phyloP scores from a whole-genome alignment of 164 flowering plant species.

The Macadamia tetraphylla region DNA sequence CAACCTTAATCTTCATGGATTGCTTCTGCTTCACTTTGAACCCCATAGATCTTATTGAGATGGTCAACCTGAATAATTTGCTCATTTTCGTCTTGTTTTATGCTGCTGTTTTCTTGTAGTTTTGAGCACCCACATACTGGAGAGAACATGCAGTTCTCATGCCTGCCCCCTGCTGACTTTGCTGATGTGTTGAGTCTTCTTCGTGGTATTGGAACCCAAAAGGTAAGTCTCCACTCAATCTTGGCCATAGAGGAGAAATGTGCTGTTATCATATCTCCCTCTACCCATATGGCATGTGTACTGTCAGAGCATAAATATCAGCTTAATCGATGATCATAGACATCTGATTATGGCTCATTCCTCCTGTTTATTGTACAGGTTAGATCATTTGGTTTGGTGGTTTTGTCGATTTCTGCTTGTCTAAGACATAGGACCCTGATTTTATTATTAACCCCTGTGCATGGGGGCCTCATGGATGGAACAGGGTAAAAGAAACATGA shows the following conservation, averaged over 20 bases:
- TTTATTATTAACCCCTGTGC: too few relatives aligned
- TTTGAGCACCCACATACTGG: conserved; percentile 77
- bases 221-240: conserved; percentile 19
- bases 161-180: conserved; percentile 77
- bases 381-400: too few relatives aligned
- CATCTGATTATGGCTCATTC: too few relatives aligned
- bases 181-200: conserved; percentile 46
- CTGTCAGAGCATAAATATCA: too few relatives aligned
- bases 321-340: too few relatives aligned
- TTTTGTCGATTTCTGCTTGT: too few relatives aligned
- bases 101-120: conserved; percentile 28
- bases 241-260: neutral
- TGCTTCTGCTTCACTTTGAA: neutral
- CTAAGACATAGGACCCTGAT: too few relatives aligned
- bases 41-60: neutral
- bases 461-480: too few relatives aligned
- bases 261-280: neutral
- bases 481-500: too few relatives aligned
- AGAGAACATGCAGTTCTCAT: conserved; percentile 47
- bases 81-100: too few relatives aligned
- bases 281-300: neutral
- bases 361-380: too few relatives aligned
- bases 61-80: neutral
- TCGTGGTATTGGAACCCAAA: conserved; percentile 30
- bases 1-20: neutral